A percentile compares a stretch with the other conserved stretches of the same genome.
Evolutionary conservation across 2,329 filamentous ascomycete genomes (phyloP).

Genomic region (Sporothrix schenckii): DNA sequence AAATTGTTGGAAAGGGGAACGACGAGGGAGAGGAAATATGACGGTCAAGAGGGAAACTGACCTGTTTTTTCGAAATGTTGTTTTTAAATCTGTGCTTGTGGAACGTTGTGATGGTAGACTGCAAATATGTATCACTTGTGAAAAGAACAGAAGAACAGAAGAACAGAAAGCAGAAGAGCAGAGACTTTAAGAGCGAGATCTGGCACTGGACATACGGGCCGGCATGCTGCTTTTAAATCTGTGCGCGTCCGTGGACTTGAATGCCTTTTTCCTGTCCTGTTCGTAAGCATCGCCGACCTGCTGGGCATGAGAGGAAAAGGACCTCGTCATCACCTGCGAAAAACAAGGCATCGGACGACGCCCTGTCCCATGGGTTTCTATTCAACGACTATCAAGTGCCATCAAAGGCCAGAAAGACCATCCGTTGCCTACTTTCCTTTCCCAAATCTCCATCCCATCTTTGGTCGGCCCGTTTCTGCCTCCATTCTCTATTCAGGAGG

Average conservation of each 20-base stretch:
- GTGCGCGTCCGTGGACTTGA: neutral
- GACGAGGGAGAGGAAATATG: neutral
- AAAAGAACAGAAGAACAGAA: neutral
- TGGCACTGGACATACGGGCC: conserved; percentile 1
- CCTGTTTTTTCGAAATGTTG: neutral
- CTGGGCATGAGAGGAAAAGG: neutral
- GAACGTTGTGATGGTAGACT: neutral
- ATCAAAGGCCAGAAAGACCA: neutral
- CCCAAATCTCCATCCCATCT: neutral
- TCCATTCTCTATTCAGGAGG: neutral
- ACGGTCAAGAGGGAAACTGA: neutral
- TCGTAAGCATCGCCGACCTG: neutral
- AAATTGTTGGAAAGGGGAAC: neutral
- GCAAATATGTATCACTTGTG: too few species aligned
- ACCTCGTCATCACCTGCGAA: neutral
- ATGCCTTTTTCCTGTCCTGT: neutral
- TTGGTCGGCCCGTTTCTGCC: neutral
- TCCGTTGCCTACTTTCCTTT: neutral
- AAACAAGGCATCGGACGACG: neutral
- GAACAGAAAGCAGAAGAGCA: neutral
- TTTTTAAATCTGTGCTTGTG: neutral
- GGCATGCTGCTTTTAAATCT: conserved; percentile 20
- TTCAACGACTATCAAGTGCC: neutral
- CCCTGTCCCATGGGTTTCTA: neutral
- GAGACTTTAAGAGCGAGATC: neutral